Percentiles rank a stretch among this genome's conserved stretches.
phyloP scores from a whole-genome alignment of 805 yeast species.

The Phaffomyces antillensis region DNA sequence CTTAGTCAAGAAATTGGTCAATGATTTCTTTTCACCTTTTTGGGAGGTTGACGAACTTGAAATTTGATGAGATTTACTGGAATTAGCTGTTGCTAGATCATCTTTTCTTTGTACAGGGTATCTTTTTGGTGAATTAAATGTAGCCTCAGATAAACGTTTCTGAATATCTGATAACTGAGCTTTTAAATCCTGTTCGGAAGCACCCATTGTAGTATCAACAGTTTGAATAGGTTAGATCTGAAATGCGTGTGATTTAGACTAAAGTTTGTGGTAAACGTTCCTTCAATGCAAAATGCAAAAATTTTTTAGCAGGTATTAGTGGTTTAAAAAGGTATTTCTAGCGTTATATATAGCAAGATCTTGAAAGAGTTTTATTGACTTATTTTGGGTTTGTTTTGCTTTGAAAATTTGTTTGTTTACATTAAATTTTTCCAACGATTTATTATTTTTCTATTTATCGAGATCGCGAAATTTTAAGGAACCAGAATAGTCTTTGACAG shows the following conservation, averaged over 20 bases:
- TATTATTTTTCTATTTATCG: not conserved
- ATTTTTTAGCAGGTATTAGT: too few species aligned
- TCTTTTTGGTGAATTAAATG: conserved; percentile 21
- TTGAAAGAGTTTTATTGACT: not conserved
- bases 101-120: conserved; percentile 4
- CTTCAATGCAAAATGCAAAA: not conserved
- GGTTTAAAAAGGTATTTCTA: not conserved
- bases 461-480: not conserved
- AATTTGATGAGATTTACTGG: conserved; percentile 1
- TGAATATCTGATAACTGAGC: conserved; percentile 38
- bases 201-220: conserved; percentile 8
- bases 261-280: not conserved
- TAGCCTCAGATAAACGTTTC: conserved; percentile 28
- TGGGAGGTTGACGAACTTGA: not conserved
- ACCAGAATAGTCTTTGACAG: too few species aligned
- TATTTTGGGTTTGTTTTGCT: not conserved
- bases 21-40: conserved; percentile 9
- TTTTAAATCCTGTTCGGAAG: conserved; percentile 28
- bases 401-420: not conserved
- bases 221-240: not conserved
- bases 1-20: conserved; percentile 14
- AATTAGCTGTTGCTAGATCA: not conserved
- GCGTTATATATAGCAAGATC: not conserved
- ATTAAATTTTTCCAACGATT: not conserved
- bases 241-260: not conserved